Base-by-base conservation (phyloP, 1,284 basidiomycete species). In the Irpex lacteus region DNA sequence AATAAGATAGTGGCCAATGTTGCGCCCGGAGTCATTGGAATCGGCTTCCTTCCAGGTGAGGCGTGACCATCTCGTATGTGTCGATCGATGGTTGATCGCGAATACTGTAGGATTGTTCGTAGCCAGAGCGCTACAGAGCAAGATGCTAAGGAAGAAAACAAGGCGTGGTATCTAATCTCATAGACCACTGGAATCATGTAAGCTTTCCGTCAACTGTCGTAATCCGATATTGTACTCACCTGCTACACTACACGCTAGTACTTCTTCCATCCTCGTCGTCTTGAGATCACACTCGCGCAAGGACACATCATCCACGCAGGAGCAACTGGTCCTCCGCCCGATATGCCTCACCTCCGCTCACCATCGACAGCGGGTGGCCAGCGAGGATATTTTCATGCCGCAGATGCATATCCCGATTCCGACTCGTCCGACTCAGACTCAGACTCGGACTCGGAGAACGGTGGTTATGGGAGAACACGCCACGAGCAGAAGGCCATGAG, bases 121-220 rank as follows among this genome's bases (percentile, higher is more conserved):
- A 6, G 61, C 67, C 7, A 59, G 63, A 15, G 68, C 60, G 5
- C 63, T 72, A n/a, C 65, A 72, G 8, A 53, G 52, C 13, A 52
- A 62, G 36, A 63, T 68, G 64, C 62, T 64, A 38, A 63, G 61
- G n/a, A 60, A 53, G n/a, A 55, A 67, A 66, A 56, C 53, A 54
- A 9, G 69, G 65, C 3, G 69, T 68, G 67, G 74, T 76, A 8
- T 69, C 67, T 18, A 67, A 74, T 34, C 64, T 77, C 7, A 67
- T 80, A 26, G 74, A 76, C 59, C 68, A 67, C 15, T 79, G 78
- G 78, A 80, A 79, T 56, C 72, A 75, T 61, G 77, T 79, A 63
- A 54, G 68, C 58, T 11, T 5, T 26, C 26, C 26, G 2, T 26
- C 4, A 26, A n/a, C 15, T 13, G 26, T 3, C 44, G 4, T 26